Evolutionary conservation across 306 rosid species (phyloP).

Genomic region (Alnus glutinosa): DNA sequence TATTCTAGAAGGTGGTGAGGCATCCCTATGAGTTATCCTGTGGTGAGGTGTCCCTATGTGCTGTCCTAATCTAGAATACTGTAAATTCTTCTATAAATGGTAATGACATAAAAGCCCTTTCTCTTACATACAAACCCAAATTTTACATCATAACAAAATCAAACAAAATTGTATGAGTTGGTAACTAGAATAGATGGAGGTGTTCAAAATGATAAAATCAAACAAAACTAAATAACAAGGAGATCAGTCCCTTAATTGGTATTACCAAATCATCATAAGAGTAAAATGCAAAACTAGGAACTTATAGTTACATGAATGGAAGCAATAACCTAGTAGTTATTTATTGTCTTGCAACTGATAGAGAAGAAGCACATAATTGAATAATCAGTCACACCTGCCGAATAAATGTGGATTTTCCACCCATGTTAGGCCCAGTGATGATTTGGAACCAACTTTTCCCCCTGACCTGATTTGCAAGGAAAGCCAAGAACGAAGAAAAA

Average conservation of each 20-base stretch:
- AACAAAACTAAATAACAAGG: not conserved
- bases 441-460: conserved; percentile 94
- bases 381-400: conserved; percentile 69
- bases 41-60: no score
- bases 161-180: not conserved
- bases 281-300: conserved; percentile 18
- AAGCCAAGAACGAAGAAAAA: conserved; percentile 11
- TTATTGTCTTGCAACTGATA: conserved; percentile 13
- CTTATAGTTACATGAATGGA: conserved; percentile 17
- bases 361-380: conserved; percentile 15
- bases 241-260: conserved; percentile 16
- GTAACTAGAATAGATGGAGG: conserved; percentile 15
- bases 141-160: not conserved
- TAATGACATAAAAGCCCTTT: no score
- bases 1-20: no score
- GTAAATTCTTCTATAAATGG: no score
- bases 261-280: conserved; percentile 15
- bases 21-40: no score
- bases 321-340: conserved; percentile 5
- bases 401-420: conserved; percentile 95
- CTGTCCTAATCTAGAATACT: no score
- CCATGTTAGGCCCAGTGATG: conserved; percentile 99
- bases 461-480: conserved; percentile 60
- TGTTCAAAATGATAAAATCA: not conserved
- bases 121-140: no score